These are phyloP conservation scores for Paramecium tetraurelia DNA, from an alignment of 73 alveolate genomes.

Conservation along the genomic window DNA sequence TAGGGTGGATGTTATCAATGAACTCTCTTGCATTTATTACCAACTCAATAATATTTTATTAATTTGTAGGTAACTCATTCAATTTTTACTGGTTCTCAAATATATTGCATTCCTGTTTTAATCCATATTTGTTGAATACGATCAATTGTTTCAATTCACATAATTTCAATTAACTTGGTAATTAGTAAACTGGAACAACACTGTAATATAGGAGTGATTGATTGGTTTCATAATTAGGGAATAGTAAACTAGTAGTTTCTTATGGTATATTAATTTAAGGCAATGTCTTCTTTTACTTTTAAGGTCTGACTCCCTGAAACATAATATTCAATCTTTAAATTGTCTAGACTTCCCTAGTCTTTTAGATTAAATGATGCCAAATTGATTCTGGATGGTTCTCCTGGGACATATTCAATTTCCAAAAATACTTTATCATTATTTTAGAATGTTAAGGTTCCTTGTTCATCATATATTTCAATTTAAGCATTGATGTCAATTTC, in stretches of 20 bases:
- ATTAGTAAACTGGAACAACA: not conserved
- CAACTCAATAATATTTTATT: not conserved
- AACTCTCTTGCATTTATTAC: not conserved
- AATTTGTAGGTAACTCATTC: not conserved
- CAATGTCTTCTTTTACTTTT: not conserved
- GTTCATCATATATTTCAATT: slow-evolving; percentile 17
- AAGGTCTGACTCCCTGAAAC: not conserved
- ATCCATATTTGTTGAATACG: not conserved
- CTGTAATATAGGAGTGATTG: not conserved
- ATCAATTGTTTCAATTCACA: not conserved
- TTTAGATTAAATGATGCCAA: not conserved
- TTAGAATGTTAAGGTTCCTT: not conserved
- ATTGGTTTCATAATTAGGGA: not conserved
- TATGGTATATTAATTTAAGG: not conserved
- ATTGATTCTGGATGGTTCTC: not conserved
- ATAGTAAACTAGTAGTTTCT: not conserved
- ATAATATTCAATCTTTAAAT: slow-evolving; percentile 2
- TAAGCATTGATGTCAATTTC: not conserved
- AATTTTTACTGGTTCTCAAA: not conserved
- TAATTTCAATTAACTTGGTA: not conserved
- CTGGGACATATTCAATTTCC: slow-evolving; percentile 25
- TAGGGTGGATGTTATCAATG: not conserved
- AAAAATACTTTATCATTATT: not conserved
- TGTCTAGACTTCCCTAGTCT: not conserved
- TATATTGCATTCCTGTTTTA: not conserved